Evolutionary conservation across 257 asterid species (phyloP).

Genomic region (Leonotis leonurus): DNA sequence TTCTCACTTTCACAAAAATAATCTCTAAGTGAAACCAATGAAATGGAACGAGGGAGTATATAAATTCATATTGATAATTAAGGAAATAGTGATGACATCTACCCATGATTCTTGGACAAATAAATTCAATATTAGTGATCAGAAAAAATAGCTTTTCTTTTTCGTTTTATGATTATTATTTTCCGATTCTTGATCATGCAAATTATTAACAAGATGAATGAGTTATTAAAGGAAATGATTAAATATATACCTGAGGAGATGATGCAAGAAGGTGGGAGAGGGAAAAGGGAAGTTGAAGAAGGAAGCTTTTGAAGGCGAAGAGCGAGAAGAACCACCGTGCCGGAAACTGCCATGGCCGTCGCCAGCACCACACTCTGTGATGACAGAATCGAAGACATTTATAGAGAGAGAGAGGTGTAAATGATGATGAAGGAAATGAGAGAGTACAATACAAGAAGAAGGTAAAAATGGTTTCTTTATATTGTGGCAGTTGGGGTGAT

Average conservation of each 20-base stretch:
- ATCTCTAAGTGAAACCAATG: too few species aligned
- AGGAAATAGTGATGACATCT: neutral
- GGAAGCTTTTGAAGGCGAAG: constrained; percentile 54
- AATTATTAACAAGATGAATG: too few species aligned
- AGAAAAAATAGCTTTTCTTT: too few species aligned
- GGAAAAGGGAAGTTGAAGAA: constrained; percentile 17
- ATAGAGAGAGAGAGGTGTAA: neutral
- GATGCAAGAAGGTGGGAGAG: constrained; percentile 42
- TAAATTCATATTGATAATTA: too few species aligned
- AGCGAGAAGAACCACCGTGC: constrained; percentile 66
- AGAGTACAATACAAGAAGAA: neutral
- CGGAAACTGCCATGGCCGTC: constrained; percentile 90
- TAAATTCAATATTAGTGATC: neutral
- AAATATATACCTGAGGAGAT: constrained; percentile 51
- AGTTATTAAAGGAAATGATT: too few species aligned
- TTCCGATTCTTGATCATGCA: too few species aligned
- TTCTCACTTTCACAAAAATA: too few species aligned
- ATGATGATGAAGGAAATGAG: neutral
- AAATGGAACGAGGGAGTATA: too few species aligned
- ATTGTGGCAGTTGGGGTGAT: constrained; percentile 15
- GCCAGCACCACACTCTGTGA: constrained; percentile 67
- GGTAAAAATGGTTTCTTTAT: constrained; percentile 9
- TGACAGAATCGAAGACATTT: constrained; percentile 46
- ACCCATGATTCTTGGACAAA: neutral
- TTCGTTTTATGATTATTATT: too few species aligned